Percentiles rank a stretch among this genome's conserved stretches.
phyloP scores from a whole-genome alignment of 1,284 basidiomycete species.

The Pseudozyma hubeiensis region DNA sequence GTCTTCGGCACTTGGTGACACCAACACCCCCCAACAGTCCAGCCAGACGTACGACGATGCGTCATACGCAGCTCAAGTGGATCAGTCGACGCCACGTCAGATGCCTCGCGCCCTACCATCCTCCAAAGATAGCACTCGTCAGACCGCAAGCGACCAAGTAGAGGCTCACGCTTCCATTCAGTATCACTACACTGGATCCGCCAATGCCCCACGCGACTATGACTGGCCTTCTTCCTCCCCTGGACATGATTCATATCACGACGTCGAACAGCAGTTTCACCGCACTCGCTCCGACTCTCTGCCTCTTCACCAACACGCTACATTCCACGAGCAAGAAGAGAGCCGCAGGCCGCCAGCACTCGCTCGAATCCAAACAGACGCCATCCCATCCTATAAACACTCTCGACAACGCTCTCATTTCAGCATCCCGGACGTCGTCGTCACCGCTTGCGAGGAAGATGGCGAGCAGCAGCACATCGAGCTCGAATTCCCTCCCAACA shows the following conservation, averaged over 20 bases:
- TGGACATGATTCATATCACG: not conserved
- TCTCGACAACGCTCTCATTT: conserved; percentile 55
- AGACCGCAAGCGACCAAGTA: conserved; percentile 3
- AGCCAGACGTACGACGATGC: not conserved
- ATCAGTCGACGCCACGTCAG: not conserved
- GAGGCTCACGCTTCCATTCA: conserved; percentile 1
- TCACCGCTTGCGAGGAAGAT: conserved; percentile 57
- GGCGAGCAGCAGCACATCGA: conserved; percentile 51
- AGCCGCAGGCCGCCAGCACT: conserved; percentile 2
- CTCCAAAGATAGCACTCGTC: not conserved
- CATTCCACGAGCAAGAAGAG: not conserved
- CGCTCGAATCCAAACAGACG: conserved; percentile 12
- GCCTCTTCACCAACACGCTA: conserved; percentile 7
- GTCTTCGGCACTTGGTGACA: not conserved
- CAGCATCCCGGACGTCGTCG: conserved; percentile 59
- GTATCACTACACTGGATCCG: conserved; percentile 14
- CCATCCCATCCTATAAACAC: conserved; percentile 11
- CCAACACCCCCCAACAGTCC: not conserved
- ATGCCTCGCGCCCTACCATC: not conserved
- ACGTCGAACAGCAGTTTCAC: not conserved
- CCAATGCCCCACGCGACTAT: conserved; percentile 6
- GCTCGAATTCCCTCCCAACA: conserved; percentile 40
- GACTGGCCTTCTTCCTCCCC: conserved; percentile 3
- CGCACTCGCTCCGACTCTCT: conserved; percentile 23
- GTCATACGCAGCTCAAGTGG: not conserved